A percentile compares a stretch with the other conserved stretches of the same genome.
Evolutionary conservation across 305 asterid genomes (phyloP).

Genomic region (Fraxinus xanthoxyloides): DNA sequence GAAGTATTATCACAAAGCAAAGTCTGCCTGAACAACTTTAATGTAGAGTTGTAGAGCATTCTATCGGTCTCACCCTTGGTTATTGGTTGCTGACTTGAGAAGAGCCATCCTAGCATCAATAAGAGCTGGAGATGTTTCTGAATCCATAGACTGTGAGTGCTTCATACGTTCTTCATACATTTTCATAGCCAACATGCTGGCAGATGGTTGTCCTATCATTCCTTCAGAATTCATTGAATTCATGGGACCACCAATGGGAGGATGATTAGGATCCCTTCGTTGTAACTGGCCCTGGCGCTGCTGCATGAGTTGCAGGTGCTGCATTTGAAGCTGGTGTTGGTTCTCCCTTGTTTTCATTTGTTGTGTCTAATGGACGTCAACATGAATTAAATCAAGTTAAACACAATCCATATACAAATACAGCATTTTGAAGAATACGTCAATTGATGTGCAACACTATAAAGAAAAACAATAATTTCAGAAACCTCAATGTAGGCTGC

Average conservation of each 20-base stretch:
- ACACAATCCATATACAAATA: background rate
- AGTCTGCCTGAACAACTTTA: background rate
- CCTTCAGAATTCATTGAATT: constrained; percentile 79
- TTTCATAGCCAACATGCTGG: constrained; percentile 89
- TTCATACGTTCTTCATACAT: constrained; percentile 94
- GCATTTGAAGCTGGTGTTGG: constrained; percentile 85
- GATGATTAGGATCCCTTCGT: constrained; percentile 93
- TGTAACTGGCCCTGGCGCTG: constrained; percentile 88
- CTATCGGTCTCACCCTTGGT: constrained; percentile 69
- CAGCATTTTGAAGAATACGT: background rate
- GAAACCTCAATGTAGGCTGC: constrained; percentile 96
- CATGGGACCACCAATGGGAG: constrained; percentile 81
- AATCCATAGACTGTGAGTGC: constrained; percentile 86
- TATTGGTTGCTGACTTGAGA: constrained; percentile 82
- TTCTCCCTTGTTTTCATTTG: constrained; percentile 93
- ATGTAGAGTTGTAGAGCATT: constrained; percentile 8
- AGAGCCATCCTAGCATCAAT: constrained; percentile 95
- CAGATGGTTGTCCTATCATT: constrained; percentile 94
- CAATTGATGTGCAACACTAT: background rate
- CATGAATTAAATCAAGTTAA: background rate
- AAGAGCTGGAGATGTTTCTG: constrained; percentile 73
- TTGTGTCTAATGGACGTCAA: constrained; percentile 55
- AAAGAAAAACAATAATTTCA: constrained; percentile 22
- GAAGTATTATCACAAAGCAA: constrained; percentile 9
- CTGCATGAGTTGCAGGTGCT: constrained; percentile 92